These are phyloP conservation scores for Rubia occidens DNA, from an alignment of 305 asterid species.

Conservation along the genomic window DNA sequence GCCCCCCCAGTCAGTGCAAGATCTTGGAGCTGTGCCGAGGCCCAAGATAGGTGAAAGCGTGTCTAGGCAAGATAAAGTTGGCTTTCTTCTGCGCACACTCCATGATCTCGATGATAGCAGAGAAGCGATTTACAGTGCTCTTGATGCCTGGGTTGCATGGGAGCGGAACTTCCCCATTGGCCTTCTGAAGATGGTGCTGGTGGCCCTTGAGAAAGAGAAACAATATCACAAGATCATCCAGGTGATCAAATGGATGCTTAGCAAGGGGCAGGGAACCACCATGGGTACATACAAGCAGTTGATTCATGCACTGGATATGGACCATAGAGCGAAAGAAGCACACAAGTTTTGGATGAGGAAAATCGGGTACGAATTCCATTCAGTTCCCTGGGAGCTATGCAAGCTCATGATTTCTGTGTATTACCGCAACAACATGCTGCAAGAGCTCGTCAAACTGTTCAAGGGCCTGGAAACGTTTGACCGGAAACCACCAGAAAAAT, in stretches of 20 bases:
- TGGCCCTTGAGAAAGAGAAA: slow-evolving; percentile 71
- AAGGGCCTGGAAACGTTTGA: slow-evolving; percentile 47
- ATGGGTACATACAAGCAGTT: slow-evolving; percentile 72
- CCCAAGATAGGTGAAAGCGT: slow-evolving; percentile 56
- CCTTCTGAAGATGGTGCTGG: slow-evolving; percentile 44
- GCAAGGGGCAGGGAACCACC: slow-evolving; percentile 90
- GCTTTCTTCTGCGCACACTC: slow-evolving; percentile 48
- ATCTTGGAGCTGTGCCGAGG: slow-evolving; percentile 19
- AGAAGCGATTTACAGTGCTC: slow-evolving; percentile 58
- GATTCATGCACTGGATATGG: slow-evolving; percentile 80
- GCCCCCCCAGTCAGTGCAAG: slow-evolving; percentile 8
- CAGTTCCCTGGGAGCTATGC: slow-evolving; percentile 5
- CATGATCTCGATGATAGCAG: slow-evolving; percentile 48
- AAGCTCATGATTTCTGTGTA: slow-evolving; percentile 4
- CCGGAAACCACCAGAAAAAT: slow-evolving; percentile 74
- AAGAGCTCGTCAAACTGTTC: not conserved
- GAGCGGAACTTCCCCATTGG: slow-evolving; percentile 75
- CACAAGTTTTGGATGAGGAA: slow-evolving; percentile 49
- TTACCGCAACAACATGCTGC: not conserved
- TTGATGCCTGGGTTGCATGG: slow-evolving; percentile 94
- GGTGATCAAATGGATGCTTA: slow-evolving; percentile 88
- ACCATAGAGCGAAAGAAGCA: slow-evolving; percentile 64
- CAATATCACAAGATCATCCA: slow-evolving; percentile 81
- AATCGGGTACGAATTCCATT: slow-evolving; percentile 1
- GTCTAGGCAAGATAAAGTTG: slow-evolving; percentile 16